These are phyloP conservation scores for Plasmodium vivax DNA, from an alignment of 169 alveolate genomes.

Conservation along the genomic window DNA sequence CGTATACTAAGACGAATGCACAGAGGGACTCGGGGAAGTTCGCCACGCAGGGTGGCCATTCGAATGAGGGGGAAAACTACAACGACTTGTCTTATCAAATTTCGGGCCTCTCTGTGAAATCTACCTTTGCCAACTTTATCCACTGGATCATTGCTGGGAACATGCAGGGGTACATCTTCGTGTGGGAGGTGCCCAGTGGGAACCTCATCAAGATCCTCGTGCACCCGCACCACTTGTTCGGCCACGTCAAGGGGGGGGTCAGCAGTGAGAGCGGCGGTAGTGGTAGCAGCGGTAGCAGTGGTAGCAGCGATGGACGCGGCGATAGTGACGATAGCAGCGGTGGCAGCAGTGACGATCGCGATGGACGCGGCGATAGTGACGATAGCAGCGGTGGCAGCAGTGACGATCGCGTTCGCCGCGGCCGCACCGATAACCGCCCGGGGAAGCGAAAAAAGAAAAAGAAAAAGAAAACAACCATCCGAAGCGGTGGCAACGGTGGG, in stretches of 20 bases:
- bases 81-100: conserved; percentile 68
- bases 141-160: conserved; percentile 76
- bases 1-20: background rate
- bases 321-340: background rate
- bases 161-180: conserved; percentile 70
- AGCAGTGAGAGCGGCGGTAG: background rate
- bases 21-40: background rate
- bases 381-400: background rate
- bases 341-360: background rate
- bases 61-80: background rate
- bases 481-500: background rate
- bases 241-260: background rate
- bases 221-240: conserved; percentile 33
- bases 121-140: conserved; percentile 75
- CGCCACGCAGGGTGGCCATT: background rate
- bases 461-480: background rate
- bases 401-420: background rate
- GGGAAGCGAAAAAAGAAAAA: background rate
- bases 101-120: conserved; percentile 60
- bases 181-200: conserved; percentile 77
- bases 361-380: background rate
- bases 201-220: conserved; percentile 41
- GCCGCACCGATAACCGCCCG: background rate
- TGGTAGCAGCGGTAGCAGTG: background rate
- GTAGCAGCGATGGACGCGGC: background rate